A percentile compares a stretch with the other conserved stretches of the same genome.
phyloP scores from a whole-genome alignment of 2,329 filamentous ascomycete species.

The Calycina marina region DNA sequence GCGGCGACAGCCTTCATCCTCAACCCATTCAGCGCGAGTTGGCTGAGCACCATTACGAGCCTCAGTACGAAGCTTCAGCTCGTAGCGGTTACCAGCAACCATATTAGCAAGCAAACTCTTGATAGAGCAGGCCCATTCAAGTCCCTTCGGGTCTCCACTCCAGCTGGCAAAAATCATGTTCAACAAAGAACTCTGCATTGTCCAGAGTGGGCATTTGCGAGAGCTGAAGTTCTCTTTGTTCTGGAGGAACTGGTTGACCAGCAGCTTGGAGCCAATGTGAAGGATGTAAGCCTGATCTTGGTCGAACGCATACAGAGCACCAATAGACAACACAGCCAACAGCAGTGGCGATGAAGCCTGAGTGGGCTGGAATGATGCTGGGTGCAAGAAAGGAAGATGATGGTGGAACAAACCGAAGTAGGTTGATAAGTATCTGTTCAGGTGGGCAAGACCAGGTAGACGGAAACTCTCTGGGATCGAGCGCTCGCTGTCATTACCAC shows the following conservation, averaged over 20 bases:
- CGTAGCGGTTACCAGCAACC: constrained; percentile 94
- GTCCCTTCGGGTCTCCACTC: constrained; percentile 93
- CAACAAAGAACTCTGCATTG: constrained; percentile 89
- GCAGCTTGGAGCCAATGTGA: constrained; percentile 92
- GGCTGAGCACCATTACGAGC: constrained; percentile 64
- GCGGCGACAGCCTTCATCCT: constrained; percentile 88
- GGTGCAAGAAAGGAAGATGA: constrained; percentile 89
- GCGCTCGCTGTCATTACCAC: constrained; percentile 63
- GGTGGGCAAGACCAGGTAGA: constrained; percentile 60
- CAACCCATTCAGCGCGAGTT: constrained; percentile 81
- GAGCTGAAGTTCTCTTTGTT: constrained; percentile 99
- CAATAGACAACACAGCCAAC: constrained; percentile 84
- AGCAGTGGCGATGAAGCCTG: constrained; percentile 69
- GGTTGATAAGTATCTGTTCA: constrained; percentile 87
- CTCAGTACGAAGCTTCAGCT: constrained; percentile 84
- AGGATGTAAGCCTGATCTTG: constrained; percentile 94
- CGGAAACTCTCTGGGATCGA: constrained; percentile 81
- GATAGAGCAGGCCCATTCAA: constrained; percentile 98
- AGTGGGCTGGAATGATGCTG: constrained; percentile 74
- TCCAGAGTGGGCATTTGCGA: constrained; percentile 91
- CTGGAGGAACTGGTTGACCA: constrained; percentile 92
- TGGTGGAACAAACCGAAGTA: constrained; percentile 98
- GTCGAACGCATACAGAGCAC: constrained; percentile 91
- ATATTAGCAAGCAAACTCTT: constrained; percentile 97
- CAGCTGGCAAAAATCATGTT: constrained; percentile 99